Evolutionary conservation across 2,329 filamentous ascomycete genomes (phyloP).

Genomic region (Furcasterigmium sp.): DNA sequence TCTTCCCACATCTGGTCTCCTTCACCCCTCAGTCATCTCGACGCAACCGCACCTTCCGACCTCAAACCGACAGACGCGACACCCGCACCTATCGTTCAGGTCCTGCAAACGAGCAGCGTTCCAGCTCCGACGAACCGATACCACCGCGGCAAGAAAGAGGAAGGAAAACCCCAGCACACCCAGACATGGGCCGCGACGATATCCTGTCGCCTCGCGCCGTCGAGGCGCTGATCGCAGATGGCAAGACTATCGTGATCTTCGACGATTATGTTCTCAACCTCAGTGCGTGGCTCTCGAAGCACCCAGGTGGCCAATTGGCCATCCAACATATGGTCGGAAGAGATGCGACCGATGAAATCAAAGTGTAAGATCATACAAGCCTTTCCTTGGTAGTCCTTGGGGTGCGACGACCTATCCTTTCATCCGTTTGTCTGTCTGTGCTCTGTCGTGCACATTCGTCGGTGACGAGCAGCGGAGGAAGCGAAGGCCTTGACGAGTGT

Average conservation of each 20-base stretch:
- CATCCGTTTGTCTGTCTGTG: not conserved
- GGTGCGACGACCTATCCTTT: not conserved
- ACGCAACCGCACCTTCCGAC: no score
- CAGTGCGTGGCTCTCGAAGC: constrained; percentile 51
- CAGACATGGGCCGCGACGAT: constrained; percentile 31
- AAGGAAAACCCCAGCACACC: not conserved
- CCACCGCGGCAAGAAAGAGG: not conserved
- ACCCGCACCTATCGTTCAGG: no score
- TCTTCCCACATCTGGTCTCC: no score
- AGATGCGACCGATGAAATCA: constrained; percentile 55
- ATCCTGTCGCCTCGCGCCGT: constrained; percentile 40
- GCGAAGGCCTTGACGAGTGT: no score
- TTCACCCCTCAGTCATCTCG: no score
- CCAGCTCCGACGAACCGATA: no score
- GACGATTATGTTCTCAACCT: constrained; percentile 50
- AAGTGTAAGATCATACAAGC: constrained; percentile 36
- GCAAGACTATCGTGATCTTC: constrained; percentile 50
- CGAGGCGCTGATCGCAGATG: constrained; percentile 47
- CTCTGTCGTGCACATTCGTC: not conserved
- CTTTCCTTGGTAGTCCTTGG: not conserved
- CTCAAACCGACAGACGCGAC: no score
- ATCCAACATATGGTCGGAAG: constrained; percentile 57
- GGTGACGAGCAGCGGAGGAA: not conserved
- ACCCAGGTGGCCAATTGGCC: constrained; percentile 54
- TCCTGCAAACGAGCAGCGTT: no score